Evolutionary conservation across 768 basidiomycete genomes (phyloP).

Genomic region (Podaxis sp.): DNA sequence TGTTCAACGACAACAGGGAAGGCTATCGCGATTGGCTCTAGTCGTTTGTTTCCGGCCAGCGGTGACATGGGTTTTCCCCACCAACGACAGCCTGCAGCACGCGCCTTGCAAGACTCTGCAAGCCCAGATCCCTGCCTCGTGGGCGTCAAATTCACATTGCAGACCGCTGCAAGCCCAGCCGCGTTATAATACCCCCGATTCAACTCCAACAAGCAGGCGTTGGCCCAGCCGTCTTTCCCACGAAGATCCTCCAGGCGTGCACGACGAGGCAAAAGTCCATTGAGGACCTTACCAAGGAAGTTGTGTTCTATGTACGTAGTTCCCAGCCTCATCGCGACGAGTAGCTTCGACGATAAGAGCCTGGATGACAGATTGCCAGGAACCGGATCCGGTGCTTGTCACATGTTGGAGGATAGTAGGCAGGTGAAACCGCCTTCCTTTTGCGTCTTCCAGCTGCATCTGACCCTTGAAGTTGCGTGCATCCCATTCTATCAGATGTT

Average conservation of each 20-base stretch:
- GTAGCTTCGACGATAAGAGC: neutral
- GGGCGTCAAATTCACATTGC: neutral
- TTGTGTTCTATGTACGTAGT: neutral
- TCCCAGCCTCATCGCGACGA: neutral
- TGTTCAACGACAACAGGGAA: neutral
- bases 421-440: neutral
- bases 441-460: neutral
- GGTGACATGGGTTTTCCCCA: slow-evolving; percentile 1
- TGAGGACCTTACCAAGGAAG: neutral
- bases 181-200: slow-evolving; percentile 1
- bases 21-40: neutral
- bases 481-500: neutral
- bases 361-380: neutral
- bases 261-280: slow-evolving; percentile 1
- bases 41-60: neutral
- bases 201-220: slow-evolving; percentile 2
- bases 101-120: neutral
- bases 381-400: neutral
- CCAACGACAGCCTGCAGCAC: neutral
- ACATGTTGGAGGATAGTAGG: neutral
- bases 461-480: slow-evolving; percentile 2
- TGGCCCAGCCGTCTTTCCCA: neutral
- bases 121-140: too few species aligned
- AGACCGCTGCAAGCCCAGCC: neutral
- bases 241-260: neutral